A percentile compares a stretch with the other conserved stretches of the same genome.
Evolutionary conservation across 78 protist genomes (phyloP).

Genomic region (Ministeria vibrans): DNA sequence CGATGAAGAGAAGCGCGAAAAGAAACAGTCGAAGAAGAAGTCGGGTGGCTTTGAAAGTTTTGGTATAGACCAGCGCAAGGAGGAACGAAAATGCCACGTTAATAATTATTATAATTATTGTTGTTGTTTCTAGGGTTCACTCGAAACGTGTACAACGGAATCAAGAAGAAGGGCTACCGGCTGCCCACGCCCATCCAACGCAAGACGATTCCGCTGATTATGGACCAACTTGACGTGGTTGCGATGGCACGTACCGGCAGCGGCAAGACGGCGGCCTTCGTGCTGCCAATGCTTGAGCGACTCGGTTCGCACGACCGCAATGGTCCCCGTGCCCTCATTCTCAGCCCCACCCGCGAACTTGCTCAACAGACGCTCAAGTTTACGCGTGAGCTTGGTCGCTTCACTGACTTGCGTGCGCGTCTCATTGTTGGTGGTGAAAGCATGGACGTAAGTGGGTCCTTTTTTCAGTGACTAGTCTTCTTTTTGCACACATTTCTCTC

Average conservation of each 20-base stretch:
- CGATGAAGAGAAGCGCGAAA: neutral
- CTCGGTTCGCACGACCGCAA: neutral
- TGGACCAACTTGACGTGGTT: slow-evolving; percentile 85
- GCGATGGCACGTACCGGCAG: slow-evolving; percentile 99
- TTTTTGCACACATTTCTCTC: slow-evolving; percentile 22
- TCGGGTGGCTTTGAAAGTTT: slow-evolving; percentile 4
- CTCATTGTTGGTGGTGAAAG: slow-evolving; percentile 93
- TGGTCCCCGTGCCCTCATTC: slow-evolving; percentile 82
- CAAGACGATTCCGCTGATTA: slow-evolving; percentile 16
- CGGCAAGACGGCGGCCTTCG: slow-evolving; percentile 97
- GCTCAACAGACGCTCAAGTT: slow-evolving; percentile 91
- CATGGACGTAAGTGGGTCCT: slow-evolving; percentile 36
- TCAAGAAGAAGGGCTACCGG: slow-evolving; percentile 72
- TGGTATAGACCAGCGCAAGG: neutral
- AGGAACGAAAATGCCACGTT: neutral
- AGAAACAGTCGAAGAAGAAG: neutral
- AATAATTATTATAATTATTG: neutral
- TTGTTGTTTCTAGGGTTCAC: neutral
- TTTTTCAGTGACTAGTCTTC: slow-evolving; percentile 49
- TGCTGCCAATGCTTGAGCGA: slow-evolving; percentile 88
- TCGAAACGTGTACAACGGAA: slow-evolving; percentile 7
- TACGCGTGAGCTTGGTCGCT: slow-evolving; percentile 51
- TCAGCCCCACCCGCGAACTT: slow-evolving; percentile 99
- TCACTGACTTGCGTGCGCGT: slow-evolving; percentile 50
- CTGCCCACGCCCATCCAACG: slow-evolving; percentile 96